Base-by-base conservation (phyloP, 257 asterid genomes). In the Solanum virginianum region DNA sequence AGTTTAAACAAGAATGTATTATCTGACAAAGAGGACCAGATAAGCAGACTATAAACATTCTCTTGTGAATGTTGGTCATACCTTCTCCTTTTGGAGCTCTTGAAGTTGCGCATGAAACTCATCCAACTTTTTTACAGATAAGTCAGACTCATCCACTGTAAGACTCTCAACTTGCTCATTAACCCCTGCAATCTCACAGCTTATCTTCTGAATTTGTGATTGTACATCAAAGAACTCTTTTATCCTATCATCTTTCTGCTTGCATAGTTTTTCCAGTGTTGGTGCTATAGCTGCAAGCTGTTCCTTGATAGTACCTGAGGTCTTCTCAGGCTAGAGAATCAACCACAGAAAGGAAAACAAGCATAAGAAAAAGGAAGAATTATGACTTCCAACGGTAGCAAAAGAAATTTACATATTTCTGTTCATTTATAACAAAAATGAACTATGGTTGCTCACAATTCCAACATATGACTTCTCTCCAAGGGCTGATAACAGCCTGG, bases 61-160 rank as follows among this genome's bases (percentile, higher is more conserved):
- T 82, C 26, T 60, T 45, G 4, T 79, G 80, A 68, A 85, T 62
- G 82, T 45, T 45, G 63, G 45, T 45, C 85, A 74, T 83, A 94
- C 99, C 94, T 97, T 97, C 90, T 95, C 99, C 22, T 94, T 93
- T 86, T 94, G 99, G 91, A 95, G 99, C 85, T 94, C 98, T 87
- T 95, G 95, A 81, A 97, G 98, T 86, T 92, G 97, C 66, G 92
- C 87, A 26, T 94, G 95, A 80, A 92, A 97, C 85, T 91, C 98
- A 80, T 91, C 96, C 83, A 97, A 87, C 90, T 92, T 97, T 90
- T 92, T 94, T n/a, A 88, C 88, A 88, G 98, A 92, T 53, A 97
- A 91, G 87, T 97, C 99, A 11, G 95, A 90, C 88, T 95, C 98
- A 24, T 97, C 97, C 51, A 97, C 99, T 15, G 66, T 87, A 14